A percentile compares a stretch with the other conserved stretches of the same genome.
phyloP scores from a whole-genome alignment of 768 basidiomycete genomes.

The Auricularia sp. region DNA sequence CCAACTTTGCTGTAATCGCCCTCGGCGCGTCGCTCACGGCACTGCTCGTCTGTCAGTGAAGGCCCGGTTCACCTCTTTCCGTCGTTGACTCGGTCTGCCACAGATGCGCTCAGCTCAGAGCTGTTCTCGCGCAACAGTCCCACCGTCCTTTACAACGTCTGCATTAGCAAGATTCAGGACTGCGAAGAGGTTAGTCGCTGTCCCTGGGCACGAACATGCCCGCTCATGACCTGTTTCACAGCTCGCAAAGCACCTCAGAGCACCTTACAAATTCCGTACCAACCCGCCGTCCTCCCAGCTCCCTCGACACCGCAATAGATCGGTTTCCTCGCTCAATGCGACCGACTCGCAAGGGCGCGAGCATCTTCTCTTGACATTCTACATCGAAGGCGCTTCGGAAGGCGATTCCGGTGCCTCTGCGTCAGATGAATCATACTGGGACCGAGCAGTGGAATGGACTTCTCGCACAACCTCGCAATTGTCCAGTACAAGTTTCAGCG shows the following conservation, averaged over 20 bases:
- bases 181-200: constrained; percentile 32
- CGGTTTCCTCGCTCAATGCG: constrained; percentile 68
- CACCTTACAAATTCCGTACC: constrained; percentile 67
- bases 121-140: constrained; percentile 84
- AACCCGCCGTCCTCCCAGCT: constrained; percentile 66
- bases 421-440: not conserved
- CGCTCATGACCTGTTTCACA: constrained; percentile 20
- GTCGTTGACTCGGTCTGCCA: not conserved
- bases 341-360: constrained; percentile 65
- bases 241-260: constrained; percentile 60
- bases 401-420: not conserved
- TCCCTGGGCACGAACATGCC: not conserved
- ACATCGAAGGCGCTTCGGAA: constrained; percentile 43
- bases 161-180: constrained; percentile 39
- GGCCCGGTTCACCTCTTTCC: not conserved
- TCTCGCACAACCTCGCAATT: constrained; percentile 30
- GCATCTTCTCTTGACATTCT: constrained; percentile 80
- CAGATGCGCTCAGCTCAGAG: constrained; percentile 65
- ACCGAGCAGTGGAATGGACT: constrained; percentile 15
- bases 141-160: constrained; percentile 62
- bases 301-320: constrained; percentile 73
- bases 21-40: constrained; percentile 74
- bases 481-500: constrained; percentile 46
- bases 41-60: constrained; percentile 42
- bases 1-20: constrained; percentile 45